Evolutionary conservation across 148 eudicot genomes (phyloP).

Genomic region (Nepenthes gracilis): DNA sequence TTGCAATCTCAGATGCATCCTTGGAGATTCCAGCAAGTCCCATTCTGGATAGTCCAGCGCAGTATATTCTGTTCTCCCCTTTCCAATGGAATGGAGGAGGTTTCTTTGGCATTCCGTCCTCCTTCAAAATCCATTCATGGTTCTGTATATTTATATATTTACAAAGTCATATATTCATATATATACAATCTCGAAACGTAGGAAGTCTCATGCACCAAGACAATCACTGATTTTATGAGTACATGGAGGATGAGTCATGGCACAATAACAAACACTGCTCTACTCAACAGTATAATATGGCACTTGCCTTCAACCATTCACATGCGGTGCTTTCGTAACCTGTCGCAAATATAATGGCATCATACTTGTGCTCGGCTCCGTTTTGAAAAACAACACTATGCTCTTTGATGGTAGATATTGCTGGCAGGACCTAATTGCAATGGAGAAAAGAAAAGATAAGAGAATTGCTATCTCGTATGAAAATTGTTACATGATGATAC

Average conservation of each 20-base stretch:
- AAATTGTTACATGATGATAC: too few relatives aligned
- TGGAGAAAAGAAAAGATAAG: too few relatives aligned
- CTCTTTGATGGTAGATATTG: conserved; percentile 10
- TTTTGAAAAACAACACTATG: conserved; percentile 13
- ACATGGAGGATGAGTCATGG: too few relatives aligned
- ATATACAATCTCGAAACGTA: too few relatives aligned
- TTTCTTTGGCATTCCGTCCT: conserved; percentile 16
- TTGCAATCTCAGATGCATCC: conserved; percentile 21
- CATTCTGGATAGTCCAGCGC: conserved; percentile 25
- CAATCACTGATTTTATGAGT: too few relatives aligned
- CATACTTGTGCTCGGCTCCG: conserved; percentile 11
- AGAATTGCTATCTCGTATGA: too few relatives aligned
- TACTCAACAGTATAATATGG: too few relatives aligned
- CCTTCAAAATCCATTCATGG: conserved; percentile 17
- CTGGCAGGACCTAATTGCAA: conserved; percentile 18
- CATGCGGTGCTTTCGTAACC: conserved; percentile 17
- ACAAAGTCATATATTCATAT: background rate
- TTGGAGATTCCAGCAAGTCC: conserved; percentile 18
- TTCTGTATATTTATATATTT: conserved; percentile 1
- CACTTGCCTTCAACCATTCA: conserved; percentile 22
- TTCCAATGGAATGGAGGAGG: conserved; percentile 21
- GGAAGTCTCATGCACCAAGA: too few relatives aligned
- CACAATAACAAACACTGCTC: background rate
- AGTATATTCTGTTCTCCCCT: conserved; percentile 17
- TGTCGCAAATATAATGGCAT: conserved; percentile 28